These are phyloP conservation scores for Beta lomatogona DNA, from an alignment of 179 eudicot genomes.

Conservation along the genomic window DNA sequence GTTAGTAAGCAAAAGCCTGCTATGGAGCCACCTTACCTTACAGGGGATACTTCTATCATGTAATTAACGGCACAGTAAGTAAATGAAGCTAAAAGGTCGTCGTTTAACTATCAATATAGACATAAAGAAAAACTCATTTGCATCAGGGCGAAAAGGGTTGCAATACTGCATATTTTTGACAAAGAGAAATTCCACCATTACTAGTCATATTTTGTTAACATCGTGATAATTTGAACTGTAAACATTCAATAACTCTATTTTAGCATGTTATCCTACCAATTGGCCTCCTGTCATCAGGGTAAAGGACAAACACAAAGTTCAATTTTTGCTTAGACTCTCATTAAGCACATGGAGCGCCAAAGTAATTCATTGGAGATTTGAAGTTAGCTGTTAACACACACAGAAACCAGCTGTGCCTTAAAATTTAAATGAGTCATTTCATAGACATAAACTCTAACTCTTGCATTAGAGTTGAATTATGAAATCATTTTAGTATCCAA, in stretches of 20 bases:
- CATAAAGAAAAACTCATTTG: background rate
- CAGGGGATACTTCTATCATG: background rate
- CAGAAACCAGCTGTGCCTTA: background rate
- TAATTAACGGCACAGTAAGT: background rate
- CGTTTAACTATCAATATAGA: background rate
- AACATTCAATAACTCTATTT: background rate
- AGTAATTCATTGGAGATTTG: too few relatives aligned
- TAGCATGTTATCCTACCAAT: background rate
- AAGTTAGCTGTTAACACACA: background rate
- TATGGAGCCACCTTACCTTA: background rate
- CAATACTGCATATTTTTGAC: background rate
- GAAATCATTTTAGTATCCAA: background rate
- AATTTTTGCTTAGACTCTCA: background rate
- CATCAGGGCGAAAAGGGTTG: background rate
- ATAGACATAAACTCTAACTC: background rate
- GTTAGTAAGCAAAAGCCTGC: background rate
- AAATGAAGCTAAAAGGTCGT: background rate
- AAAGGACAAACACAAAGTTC: background rate
- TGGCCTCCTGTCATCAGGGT: background rate
- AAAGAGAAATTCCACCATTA: background rate
- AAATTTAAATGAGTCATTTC: background rate
- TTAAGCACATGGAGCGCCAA: too few relatives aligned
- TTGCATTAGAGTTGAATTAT: background rate
- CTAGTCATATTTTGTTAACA: background rate
- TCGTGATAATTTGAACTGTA: background rate